Evolutionary conservation across 306 rosid genomes (phyloP), one percentile per base, ranked within the genome.

Genomic region (Inga laurina): DNA sequence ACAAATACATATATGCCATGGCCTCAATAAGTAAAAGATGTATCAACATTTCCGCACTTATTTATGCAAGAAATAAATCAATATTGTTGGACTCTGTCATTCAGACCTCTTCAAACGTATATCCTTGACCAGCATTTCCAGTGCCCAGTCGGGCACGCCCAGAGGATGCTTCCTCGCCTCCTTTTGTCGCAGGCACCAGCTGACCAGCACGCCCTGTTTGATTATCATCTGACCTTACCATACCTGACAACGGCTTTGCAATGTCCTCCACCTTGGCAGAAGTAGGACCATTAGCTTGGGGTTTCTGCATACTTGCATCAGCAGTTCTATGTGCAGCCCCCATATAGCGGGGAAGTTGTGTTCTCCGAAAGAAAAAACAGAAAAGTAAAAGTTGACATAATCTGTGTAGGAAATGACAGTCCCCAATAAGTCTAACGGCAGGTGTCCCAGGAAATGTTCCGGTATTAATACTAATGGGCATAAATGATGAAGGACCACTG

Each of bases 381-480:
- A 96, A 96, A 68, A 96, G 97, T 88, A 96, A 84, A 81, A 96
- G 97, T 86, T 96, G 99, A 89, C 99, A 96, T 46, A 96, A 87
- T 78, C 99, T 86, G 81, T 96, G 99, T 78, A 96, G 95, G 91
- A 96, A 96, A 86, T 96, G 98, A 72, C 99, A 94, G 84, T 96
- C 99, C 82, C 99, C 99, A 72, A 96, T 92, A 77, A 96, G 97
- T 89, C 99, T 90, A 72, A 96, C 99, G 10, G 99, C 99, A 45
- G 99, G 99, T 82, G 99, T 96, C 82, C 99, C 99, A 41, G 99
- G 99, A 85, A 96, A 96, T 37, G 99, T 96, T 89, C 99, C 99
- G 5, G 99, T 96, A 82, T 96, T 96, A 74, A 96, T 92, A 86
- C 99, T 96, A 69, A 96, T 94, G 48, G 99, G 99, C 98, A 94